Percentiles rank a stretch among this genome's conserved stretches.
Conservation (phyloP, 2,329 filamentous ascomycete genomes). For the Microsporum canis region DNA sequence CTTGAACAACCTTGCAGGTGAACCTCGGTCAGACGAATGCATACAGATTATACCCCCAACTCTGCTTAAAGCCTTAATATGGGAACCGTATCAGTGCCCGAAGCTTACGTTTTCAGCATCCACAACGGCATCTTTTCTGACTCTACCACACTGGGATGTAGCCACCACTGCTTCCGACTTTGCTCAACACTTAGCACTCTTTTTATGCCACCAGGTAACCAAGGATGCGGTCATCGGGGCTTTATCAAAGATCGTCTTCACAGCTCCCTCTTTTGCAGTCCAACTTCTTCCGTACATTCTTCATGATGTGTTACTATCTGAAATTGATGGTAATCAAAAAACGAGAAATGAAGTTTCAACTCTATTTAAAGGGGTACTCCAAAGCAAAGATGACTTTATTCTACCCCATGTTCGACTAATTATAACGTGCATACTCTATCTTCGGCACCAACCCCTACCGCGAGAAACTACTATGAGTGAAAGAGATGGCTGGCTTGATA, state of each 20-base stretch:
- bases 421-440: constrained; percentile 70
- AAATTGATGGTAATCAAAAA: constrained; percentile 50
- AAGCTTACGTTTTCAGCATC: constrained; percentile 16
- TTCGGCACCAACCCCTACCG: constrained; percentile 67
- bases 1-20: constrained; percentile 24
- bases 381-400: constrained; percentile 29
- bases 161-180: constrained; percentile 22
- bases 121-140: constrained; percentile 15
- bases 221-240: constrained; percentile 59
- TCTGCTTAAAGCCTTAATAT: constrained; percentile 32
- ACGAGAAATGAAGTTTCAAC: constrained; percentile 55
- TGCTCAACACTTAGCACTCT: constrained; percentile 27
- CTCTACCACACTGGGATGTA: constrained; percentile 15
- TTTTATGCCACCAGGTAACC: constrained; percentile 48
- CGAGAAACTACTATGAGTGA: constrained; percentile 69
- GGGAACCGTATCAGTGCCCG: constrained; percentile 34
- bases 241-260: constrained; percentile 53
- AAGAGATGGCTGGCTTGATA: constrained; percentile 70
- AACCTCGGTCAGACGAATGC: constrained; percentile 26
- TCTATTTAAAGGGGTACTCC: constrained; percentile 54
- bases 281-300: constrained; percentile 71
- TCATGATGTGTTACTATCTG: constrained; percentile 64
- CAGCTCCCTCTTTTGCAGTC: constrained; percentile 58
- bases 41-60: constrained; percentile 26
- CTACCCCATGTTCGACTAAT: constrained; percentile 59